Evolutionary conservation across 2,329 filamentous ascomycete genomes (phyloP), one percentile per base, ranked within the genome.

Genomic region (Exserohilum turcica): DNA sequence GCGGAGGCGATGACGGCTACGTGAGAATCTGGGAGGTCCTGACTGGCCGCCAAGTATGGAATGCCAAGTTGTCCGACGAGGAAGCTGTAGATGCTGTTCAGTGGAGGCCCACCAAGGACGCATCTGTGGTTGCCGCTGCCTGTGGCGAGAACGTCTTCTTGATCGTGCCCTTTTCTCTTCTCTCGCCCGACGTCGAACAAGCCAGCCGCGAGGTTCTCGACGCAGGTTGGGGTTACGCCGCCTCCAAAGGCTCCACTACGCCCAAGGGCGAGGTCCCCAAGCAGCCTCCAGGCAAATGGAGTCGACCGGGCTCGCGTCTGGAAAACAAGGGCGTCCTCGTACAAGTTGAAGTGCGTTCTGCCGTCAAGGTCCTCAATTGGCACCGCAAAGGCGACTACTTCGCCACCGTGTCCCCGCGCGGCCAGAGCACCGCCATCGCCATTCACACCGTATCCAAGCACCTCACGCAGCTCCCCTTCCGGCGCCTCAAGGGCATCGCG

Each of bases 371-470:
- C 12, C 86, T 99, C 66, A 89, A 86, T 72, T 99, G 93, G 92
- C 95, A 99, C 77, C 85, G 93, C 54, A 87, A 90, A 56, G 94
- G 94, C 64, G 93, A 97, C 73, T 97, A 97, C 78, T 88, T 99
- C 69, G 88, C 91, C 63, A 95, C 92, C 0, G 91, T 97, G 18
- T 95, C 91, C 43, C 92, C 94, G 1, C 83, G 84, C 10, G 89
- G 89, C 28, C 86, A 90, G 70, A 84, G 85, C 63, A 88, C 85
- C 68, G 91, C 94, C 4, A 91, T 99, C 47, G 88, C 91, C 48
- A 96, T 99, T 57, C 94, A 99, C 78, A 97, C 93, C 0, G 80
- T 99, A 56, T 94, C 90, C 52, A 96, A 96, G 75, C 94, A 99
- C 77, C 84, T 93, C 39, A 97, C 92, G 2, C 94, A 99, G 75